Evolutionary conservation across 2,329 filamentous ascomycete genomes (phyloP).

Genomic region (Pseudogymnoascus sp.): DNA sequence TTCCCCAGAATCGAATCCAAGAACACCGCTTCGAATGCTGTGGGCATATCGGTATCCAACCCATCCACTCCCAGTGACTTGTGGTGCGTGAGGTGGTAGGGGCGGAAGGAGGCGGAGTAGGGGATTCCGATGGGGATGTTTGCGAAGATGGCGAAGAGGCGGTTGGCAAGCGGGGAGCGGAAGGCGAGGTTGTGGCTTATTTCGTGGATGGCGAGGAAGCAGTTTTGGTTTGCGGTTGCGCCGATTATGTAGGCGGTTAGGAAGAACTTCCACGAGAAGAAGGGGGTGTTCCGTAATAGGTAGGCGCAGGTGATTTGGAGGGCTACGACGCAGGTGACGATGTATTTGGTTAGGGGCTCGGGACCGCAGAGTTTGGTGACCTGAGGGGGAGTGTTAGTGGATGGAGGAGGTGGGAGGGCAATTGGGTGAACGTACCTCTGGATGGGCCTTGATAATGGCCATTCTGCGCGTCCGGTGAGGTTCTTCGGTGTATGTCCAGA

Average conservation of each 20-base stretch:
- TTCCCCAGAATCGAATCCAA: slow-evolving; percentile 94
- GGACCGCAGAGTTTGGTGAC: slow-evolving; percentile 95
- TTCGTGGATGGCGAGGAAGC: slow-evolving; percentile 97
- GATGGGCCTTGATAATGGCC: slow-evolving; percentile 96
- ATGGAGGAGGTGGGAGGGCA: neutral
- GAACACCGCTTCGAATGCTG: slow-evolving; percentile 82
- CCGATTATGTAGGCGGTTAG: slow-evolving; percentile 84
- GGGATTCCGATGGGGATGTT: slow-evolving; percentile 94
- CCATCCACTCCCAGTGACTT: slow-evolving; percentile 96
- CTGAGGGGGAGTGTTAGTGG: slow-evolving; percentile 38
- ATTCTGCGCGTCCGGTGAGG: slow-evolving; percentile 85
- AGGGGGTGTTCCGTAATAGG: slow-evolving; percentile 66
- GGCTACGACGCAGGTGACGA: slow-evolving; percentile 75
- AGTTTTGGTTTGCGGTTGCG: slow-evolving; percentile 94
- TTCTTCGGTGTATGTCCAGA: slow-evolving; percentile 99
- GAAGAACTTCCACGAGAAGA: slow-evolving; percentile 81
- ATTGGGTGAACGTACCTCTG: slow-evolving; percentile 59
- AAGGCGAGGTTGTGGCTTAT: slow-evolving; percentile 98
- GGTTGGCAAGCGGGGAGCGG: slow-evolving; percentile 70
- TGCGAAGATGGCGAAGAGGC: slow-evolving; percentile 83
- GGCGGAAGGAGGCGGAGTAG: slow-evolving; percentile 93
- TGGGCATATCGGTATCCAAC: slow-evolving; percentile 92
- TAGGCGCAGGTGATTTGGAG: slow-evolving; percentile 76
- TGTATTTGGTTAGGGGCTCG: slow-evolving; percentile 91
- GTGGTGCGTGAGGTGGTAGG: slow-evolving; percentile 97